Percentiles rank a stretch among this genome's conserved stretches.
These are phyloP conservation scores for Penicillium roqueforti DNA, from an alignment of 495 filamentous ascomycete genomes.

Conservation along the genomic window DNA sequence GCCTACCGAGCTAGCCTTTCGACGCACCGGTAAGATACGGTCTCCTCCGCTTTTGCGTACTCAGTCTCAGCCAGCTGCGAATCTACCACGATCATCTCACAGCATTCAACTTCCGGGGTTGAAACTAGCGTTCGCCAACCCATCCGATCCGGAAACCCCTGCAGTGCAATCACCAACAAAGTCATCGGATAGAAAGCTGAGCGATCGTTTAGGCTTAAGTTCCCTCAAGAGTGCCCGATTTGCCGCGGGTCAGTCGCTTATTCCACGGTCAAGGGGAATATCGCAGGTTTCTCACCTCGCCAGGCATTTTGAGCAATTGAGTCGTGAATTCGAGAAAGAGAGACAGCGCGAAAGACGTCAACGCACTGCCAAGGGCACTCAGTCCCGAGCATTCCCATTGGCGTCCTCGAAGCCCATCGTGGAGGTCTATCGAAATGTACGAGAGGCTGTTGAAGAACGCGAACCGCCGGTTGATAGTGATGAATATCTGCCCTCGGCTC, in stretches of 20 bases:
- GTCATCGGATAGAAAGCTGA: slow-evolving; percentile 65
- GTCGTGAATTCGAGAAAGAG: slow-evolving; percentile 95
- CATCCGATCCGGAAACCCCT: slow-evolving; percentile 21
- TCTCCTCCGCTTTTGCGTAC: slow-evolving; percentile 67
- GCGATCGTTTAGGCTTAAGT: slow-evolving; percentile 58
- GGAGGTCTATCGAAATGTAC: slow-evolving; percentile 88
- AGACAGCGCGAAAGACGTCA: slow-evolving; percentile 78
- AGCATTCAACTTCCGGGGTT: slow-evolving; percentile 16
- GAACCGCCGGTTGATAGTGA: slow-evolving; percentile 67
- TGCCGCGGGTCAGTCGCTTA: slow-evolving; percentile 63
- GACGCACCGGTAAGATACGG: slow-evolving; percentile 36
- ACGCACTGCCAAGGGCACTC: slow-evolving; percentile 72
- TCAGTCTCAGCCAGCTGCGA: slow-evolving; percentile 65
- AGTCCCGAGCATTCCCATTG: slow-evolving; percentile 79
- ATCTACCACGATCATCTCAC: slow-evolving; percentile 27
- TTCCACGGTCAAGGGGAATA: slow-evolving; percentile 77
- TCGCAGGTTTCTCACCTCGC: slow-evolving; percentile 82
- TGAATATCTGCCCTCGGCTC: slow-evolving; percentile 29
- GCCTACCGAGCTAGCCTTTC: slow-evolving; percentile 42
- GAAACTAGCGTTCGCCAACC: slow-evolving; percentile 14
- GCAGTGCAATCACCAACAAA: slow-evolving; percentile 31
- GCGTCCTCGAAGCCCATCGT: slow-evolving; percentile 94
- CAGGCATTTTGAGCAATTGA: slow-evolving; percentile 94
- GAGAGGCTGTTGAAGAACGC: slow-evolving; percentile 84
- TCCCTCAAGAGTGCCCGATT: slow-evolving; percentile 59